These are phyloP conservation scores for Termitomyces sp. DNA, from an alignment of 768 basidiomycete species.

Conservation along the genomic window DNA sequence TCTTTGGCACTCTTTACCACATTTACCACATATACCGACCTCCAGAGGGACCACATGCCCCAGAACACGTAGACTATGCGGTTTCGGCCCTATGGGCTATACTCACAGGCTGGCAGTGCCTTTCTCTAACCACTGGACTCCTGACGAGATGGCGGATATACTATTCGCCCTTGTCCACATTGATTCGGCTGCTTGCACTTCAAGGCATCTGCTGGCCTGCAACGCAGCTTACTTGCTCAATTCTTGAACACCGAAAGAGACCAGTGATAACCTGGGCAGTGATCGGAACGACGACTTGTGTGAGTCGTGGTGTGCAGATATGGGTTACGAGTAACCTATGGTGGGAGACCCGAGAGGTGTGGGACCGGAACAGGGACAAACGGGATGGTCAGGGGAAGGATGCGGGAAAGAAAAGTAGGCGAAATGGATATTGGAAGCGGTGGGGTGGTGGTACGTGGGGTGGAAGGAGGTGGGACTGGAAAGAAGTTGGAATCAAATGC, in stretches of 20 bases:
- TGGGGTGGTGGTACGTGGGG: slow-evolving; percentile 46
- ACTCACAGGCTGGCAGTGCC: slow-evolving; percentile 86
- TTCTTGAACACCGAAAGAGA: slow-evolving; percentile 63
- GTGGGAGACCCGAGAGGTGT: slow-evolving; percentile 32
- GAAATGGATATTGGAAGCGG: slow-evolving; percentile 30
- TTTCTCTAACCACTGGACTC: slow-evolving; percentile 82
- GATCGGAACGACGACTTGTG: slow-evolving; percentile 84
- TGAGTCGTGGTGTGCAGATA: slow-evolving; percentile 79
- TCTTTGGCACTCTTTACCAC: slow-evolving; percentile 52
- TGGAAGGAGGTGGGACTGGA: slow-evolving; percentile 79
- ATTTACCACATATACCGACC: slow-evolving; percentile 46
- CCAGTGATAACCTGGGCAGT: slow-evolving; percentile 88
- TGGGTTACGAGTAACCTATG: slow-evolving; percentile 94
- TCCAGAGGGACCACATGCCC: slow-evolving; percentile 25
- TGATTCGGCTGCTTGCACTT: slow-evolving; percentile 86
- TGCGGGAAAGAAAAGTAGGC: slow-evolving; percentile 11
- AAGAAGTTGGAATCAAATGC: slow-evolving; percentile 60
- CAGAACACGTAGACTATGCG: slow-evolving; percentile 57
- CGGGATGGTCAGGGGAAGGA: slow-evolving; percentile 13
- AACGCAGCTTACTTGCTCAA: slow-evolving; percentile 75
- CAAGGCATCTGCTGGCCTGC: slow-evolving; percentile 98
- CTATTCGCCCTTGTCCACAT: slow-evolving; percentile 81
- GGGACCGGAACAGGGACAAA: slow-evolving; percentile 16
- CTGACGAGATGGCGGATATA: slow-evolving; percentile 87
- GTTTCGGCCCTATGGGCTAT: slow-evolving; percentile 73